phyloP scores from a whole-genome alignment of 129 eudicot genomes.

The Pulicaria dysenterica region DNA sequence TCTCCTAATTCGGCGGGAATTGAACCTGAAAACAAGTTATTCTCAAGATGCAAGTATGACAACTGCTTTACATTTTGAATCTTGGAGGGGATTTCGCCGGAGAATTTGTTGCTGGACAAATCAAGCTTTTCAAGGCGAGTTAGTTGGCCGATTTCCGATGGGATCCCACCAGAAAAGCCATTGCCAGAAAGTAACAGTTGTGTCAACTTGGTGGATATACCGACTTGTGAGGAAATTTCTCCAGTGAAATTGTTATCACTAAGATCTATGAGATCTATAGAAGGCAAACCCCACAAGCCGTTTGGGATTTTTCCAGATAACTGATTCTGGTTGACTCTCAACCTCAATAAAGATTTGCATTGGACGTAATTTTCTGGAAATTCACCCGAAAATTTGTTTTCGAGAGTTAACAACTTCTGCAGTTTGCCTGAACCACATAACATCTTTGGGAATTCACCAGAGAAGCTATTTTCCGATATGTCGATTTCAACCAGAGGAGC shows the following conservation, averaged over 20 bases:
- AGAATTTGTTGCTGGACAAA: conserved; percentile 63
- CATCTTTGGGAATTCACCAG: conserved; percentile 73
- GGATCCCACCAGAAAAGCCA: conserved; percentile 67
- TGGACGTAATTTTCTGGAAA: conserved; percentile 57
- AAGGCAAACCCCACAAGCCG: conserved; percentile 77
- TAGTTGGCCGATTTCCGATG: conserved; percentile 67
- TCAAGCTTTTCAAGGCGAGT: conserved; percentile 58
- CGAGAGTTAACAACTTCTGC: conserved; percentile 68
- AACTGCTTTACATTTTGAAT: conserved; percentile 56
- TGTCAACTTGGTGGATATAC: conserved; percentile 49
- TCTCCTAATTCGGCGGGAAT: conserved; percentile 69
- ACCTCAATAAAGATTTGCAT: conserved; percentile 64
- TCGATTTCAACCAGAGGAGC: conserved; percentile 73
- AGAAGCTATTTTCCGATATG: conserved; percentile 79
- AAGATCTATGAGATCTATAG: conserved; percentile 59
- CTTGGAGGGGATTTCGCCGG: conserved; percentile 66
- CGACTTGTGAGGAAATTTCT: conserved; percentile 49
- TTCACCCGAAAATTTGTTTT: conserved; percentile 67
- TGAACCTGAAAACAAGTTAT: conserved; percentile 62
- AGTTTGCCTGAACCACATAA: conserved; percentile 61
- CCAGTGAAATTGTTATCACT: conserved; percentile 74
- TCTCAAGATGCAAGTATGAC: conserved; percentile 64
- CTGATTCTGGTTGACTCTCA: conserved; percentile 66
- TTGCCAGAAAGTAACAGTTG: conserved; percentile 62
- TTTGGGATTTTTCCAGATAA: conserved; percentile 69